Evolutionary conservation across 805 yeast species (phyloP), one percentile per base, ranked within the genome.

Genomic region (Tetrapisispora namnaoensis): DNA sequence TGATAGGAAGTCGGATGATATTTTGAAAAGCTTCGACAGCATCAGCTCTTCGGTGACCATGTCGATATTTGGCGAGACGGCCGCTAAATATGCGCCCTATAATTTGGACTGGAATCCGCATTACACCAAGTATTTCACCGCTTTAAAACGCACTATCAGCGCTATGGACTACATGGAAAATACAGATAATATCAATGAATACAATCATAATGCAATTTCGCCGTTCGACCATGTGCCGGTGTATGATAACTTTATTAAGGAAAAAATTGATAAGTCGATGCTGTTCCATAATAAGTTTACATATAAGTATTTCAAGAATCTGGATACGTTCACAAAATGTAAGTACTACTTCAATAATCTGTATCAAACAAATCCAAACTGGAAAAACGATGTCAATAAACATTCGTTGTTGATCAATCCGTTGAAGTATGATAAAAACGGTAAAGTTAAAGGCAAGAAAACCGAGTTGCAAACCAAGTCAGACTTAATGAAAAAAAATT

Each of bases 211-310:
- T 14, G 51, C 53, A 22, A 47, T 54, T 2, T 49, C 59, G 22
- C 59, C 59, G 14, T 44, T 55, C 9, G 56, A 55, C 28, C 36
- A 46, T n/a, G 42, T 55, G 20, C 55, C 55, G 11, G 43, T 35
- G 7, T 53, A 49, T 48, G 53, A 55, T 38, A 30, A 17, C 1
- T 46, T 42, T 14, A 47, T 51, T 24, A 37, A 36, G 7, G 13
- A 30, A 4, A 43, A 43, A 43, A 34, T 35, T 9, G 39, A 35
- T 35, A 24, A 9, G 21, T 20, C 21, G n/a, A 48, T 49, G 37
- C 37, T 46, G 27, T 36, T 40, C 16, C 35, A 21, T 22, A 48
- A 46, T 18, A 48, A 40, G 10, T 41, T 37, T 18, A 42, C 46
- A 9, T 55, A 42, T 37, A 52, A 51, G 39, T 27, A 44, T 37